Percentiles rank a stretch among this genome's conserved stretches.
Evolutionary conservation across 345 rosid species (phyloP).

Genomic region (Acer yangbiense): DNA sequence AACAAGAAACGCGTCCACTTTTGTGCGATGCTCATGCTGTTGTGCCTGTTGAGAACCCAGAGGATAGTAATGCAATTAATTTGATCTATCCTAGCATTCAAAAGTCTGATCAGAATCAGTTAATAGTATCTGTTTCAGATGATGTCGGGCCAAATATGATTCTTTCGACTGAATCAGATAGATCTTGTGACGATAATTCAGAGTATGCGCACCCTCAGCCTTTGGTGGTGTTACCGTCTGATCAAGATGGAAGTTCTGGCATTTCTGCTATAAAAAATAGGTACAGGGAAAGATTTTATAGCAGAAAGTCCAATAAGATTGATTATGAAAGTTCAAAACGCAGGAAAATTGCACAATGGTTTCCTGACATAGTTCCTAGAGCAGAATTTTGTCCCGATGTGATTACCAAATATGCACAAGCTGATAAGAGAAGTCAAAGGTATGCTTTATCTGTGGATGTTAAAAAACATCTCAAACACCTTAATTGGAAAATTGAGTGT

Average conservation of each 20-base stretch:
- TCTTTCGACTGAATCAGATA: conserved; percentile 27
- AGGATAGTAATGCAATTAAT: not conserved
- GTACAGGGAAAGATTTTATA: conserved; percentile 23
- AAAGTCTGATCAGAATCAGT: conserved; percentile 13
- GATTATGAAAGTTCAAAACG: not conserved
- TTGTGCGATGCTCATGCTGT: not conserved
- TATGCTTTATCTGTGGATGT: conserved; percentile 19
- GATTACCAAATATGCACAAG: conserved; percentile 36
- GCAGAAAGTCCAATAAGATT: conserved; percentile 20
- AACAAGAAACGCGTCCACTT: conserved; percentile 11
- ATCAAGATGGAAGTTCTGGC: conserved; percentile 27
- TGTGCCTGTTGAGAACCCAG: conserved; percentile 10
- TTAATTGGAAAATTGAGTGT: conserved; percentile 61
- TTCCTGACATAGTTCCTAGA: conserved; percentile 38
- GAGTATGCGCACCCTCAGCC: conserved; percentile 25
- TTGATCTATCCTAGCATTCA: not conserved
- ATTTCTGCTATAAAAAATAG: conserved; percentile 11
- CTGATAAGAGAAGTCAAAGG: not conserved
- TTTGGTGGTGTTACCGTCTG: conserved; percentile 27
- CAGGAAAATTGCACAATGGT: conserved; percentile 37
- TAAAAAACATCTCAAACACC: conserved; percentile 56
- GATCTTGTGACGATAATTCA: conserved; percentile 21
- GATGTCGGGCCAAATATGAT: conserved; percentile 17
- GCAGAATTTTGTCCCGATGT: conserved; percentile 58
- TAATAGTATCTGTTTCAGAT: conserved; percentile 1